Conservation (phyloP, 768 basidiomycete species). For the Tricholoma terreum region DNA sequence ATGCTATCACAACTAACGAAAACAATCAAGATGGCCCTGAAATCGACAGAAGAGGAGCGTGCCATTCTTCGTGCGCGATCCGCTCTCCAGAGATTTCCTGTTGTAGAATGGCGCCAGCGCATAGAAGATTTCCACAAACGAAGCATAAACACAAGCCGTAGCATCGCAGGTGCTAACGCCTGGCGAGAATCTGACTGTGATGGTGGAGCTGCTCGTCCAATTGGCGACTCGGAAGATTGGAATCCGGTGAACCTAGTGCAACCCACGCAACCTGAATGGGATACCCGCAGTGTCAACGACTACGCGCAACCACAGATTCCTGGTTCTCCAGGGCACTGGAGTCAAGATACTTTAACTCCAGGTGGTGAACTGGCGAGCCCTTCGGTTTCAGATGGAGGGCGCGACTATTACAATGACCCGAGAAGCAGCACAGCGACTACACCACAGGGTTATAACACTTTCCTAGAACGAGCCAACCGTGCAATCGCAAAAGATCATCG, state of each 20-base stretch:
- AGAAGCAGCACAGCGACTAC: conserved; percentile 30
- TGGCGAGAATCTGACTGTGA: conserved; percentile 75
- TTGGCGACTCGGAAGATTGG: conserved; percentile 78
- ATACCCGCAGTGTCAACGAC: conserved; percentile 53
- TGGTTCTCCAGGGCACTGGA: conserved; percentile 62
- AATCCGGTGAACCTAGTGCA: conserved; percentile 63
- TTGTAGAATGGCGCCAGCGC: conserved; percentile 95
- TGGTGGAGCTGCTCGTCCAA: conserved; percentile 42
- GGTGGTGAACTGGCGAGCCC: conserved; percentile 38
- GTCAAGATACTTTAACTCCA: conserved; percentile 52
- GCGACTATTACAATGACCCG: conserved; percentile 47
- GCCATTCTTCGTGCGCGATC: conserved; percentile 91
- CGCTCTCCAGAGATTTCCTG: conserved; percentile 94
- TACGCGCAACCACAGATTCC: conserved; percentile 39
- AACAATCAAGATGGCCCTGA: conserved; percentile 92
- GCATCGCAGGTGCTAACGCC: conserved; percentile 64
- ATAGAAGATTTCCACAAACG: conserved; percentile 94
- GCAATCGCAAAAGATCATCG: conserved; percentile 79
- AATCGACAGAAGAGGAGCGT: conserved; percentile 86
- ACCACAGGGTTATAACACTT: conserved; percentile 62
- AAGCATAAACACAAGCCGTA: conserved; percentile 71
- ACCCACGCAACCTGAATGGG: conserved; percentile 78
- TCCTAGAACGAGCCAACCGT: conserved; percentile 82
- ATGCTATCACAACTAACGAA: conserved; percentile 94
- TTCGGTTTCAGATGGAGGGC: conserved; percentile 55